Percentiles rank a stretch among this genome's conserved stretches.
Conservation (phyloP, 305 asterid genomes). For the Solanum hybrid region DNA sequence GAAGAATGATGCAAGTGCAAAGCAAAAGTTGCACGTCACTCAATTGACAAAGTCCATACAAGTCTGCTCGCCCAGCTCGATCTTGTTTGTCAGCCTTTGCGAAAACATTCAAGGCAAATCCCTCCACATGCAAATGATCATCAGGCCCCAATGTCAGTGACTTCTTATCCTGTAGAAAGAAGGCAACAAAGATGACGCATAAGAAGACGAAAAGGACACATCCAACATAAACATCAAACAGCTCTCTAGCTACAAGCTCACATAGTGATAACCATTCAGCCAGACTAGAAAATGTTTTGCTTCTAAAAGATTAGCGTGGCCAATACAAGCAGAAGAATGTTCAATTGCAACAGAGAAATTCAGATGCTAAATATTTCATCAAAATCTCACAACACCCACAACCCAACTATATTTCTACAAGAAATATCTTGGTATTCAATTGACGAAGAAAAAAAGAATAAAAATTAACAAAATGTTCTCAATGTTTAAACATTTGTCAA, state of each 20-base stretch:
- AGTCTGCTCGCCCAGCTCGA: slow-evolving; percentile 79
- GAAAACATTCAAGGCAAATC: slow-evolving; percentile 80
- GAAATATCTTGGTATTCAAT: background rate
- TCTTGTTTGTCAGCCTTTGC: slow-evolving; percentile 95
- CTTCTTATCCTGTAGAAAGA: slow-evolving; percentile 64
- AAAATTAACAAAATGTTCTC: background rate
- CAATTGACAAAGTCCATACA: slow-evolving; percentile 35
- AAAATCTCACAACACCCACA: background rate
- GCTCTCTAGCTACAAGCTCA: background rate
- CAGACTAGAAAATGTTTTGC: background rate
- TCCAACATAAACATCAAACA: background rate
- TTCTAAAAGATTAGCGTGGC: background rate
- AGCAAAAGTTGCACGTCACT: background rate
- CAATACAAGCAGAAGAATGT: background rate
- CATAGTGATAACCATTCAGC: background rate
- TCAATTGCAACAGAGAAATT: background rate
- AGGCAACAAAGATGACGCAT: background rate
- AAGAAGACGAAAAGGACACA: background rate
- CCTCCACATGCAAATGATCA: slow-evolving; percentile 76
- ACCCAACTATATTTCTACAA: background rate
- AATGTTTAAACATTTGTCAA: background rate
- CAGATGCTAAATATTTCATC: background rate
- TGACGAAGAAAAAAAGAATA: background rate
- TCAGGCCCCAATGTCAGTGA: slow-evolving; percentile 71
- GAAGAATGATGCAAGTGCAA: slow-evolving; percentile 5